Conservation (phyloP, 1,284 basidiomycete species). For the Peniophora sp. region DNA sequence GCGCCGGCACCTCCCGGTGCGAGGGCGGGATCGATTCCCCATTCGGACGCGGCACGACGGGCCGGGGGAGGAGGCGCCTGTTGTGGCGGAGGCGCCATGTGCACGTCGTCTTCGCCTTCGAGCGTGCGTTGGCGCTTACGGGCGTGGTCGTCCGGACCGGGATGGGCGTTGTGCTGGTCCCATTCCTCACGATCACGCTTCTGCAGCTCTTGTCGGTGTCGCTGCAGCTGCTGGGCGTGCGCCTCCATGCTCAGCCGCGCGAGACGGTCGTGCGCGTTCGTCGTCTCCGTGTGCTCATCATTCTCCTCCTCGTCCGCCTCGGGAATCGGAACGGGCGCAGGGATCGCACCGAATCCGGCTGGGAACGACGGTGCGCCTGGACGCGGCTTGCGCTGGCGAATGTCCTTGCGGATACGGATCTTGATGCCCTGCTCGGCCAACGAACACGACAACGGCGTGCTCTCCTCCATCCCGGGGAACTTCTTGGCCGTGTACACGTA, state of each 20-base stretch:
- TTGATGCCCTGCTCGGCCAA: constrained; percentile 91
- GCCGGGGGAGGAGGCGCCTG: constrained; percentile 19
- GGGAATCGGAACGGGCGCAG: constrained; percentile 26
- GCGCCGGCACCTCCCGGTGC: constrained; percentile 7
- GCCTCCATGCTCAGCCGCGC: constrained; percentile 5
- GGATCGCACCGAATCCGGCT: constrained; percentile 9
- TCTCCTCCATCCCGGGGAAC: constrained; percentile 91
- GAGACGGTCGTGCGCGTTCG: constrained; percentile 12
- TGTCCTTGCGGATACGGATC: constrained; percentile 86
- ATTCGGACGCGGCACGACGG: constrained; percentile 6
- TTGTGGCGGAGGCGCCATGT: constrained; percentile 3
- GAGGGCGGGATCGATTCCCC: constrained; percentile 12
- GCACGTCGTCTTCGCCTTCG: constrained; percentile 9
- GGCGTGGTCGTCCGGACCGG: constrained; percentile 18
- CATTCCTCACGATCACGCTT: constrained; percentile 11
- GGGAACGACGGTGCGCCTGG: constrained; percentile 7
- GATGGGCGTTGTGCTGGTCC: not conserved
- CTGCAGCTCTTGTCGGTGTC: constrained; percentile 1
- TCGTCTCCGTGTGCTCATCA: constrained; percentile 12
- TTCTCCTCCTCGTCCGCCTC: constrained; percentile 21
- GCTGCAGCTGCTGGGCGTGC: constrained; percentile 3
- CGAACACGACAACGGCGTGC: constrained; percentile 80
- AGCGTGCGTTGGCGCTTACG: constrained; percentile 30
- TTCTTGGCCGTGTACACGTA: constrained; percentile 93
- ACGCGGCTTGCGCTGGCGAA: constrained; percentile 60